Percentiles rank a stretch among this genome's conserved stretches.
These are phyloP conservation scores for Macrocystidia cucumis DNA, from an alignment of 1,284 basidiomycete species.

Conservation along the genomic window DNA sequence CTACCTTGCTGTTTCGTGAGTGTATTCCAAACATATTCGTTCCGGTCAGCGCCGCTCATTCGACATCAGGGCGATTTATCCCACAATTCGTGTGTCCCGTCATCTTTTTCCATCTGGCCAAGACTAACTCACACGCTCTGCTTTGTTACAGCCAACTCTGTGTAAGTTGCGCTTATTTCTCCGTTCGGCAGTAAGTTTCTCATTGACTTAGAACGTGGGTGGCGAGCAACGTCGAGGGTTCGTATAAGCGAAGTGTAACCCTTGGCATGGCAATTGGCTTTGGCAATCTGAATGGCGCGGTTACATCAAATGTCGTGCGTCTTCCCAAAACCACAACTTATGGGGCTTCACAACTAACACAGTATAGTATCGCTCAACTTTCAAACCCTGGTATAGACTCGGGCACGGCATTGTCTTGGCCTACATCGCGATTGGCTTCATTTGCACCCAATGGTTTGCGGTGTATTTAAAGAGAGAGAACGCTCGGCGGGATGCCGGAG, in stretches of 20 bases:
- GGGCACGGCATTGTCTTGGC: constrained; percentile 54
- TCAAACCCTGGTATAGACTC: constrained; percentile 59
- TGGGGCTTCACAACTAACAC: neutral
- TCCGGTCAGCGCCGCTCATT: constrained; percentile 35
- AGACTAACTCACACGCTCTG: constrained; percentile 16
- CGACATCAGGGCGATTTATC: constrained; percentile 53
- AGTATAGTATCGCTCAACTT: constrained; percentile 51
- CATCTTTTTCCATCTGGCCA: constrained; percentile 4
- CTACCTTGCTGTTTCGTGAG: constrained; percentile 55
- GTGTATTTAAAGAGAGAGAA: constrained; percentile 53
- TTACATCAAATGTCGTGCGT: constrained; percentile 57
- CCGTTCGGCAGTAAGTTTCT: constrained; percentile 3
- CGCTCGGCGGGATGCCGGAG: constrained; percentile 49
- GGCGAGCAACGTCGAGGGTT: constrained; percentile 61
- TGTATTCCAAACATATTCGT: constrained; percentile 6
- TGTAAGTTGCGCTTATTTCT: constrained; percentile 24
- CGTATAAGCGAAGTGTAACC: constrained; percentile 69
- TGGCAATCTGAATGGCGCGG: constrained; percentile 61
- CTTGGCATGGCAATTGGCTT: constrained; percentile 61
- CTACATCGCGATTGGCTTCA: constrained; percentile 56
- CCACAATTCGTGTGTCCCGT: constrained; percentile 44
- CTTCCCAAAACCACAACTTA: neutral
- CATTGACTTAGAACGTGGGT: constrained; percentile 43
- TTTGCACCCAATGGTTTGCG: constrained; percentile 39
- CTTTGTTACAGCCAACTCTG: constrained; percentile 45